Evolutionary conservation across 139 green algal genomes (phyloP).

Genomic region (Micractinium conductrix): DNA sequence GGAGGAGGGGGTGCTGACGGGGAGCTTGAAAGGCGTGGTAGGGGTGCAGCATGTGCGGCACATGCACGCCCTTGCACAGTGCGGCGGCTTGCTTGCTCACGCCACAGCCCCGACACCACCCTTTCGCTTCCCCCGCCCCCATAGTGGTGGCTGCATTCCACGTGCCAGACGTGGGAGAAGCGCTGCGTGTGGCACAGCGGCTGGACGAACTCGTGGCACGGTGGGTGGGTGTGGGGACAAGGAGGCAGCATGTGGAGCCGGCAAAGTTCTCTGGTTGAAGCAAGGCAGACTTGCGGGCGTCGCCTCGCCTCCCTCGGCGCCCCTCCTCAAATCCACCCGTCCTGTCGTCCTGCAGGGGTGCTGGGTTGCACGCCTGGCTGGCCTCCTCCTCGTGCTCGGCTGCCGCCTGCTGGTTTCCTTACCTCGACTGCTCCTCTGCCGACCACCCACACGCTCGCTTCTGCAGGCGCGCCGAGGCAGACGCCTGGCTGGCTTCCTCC

Average conservation of each 20-base stretch:
- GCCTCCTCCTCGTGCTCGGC: too few species aligned
- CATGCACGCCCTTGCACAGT: neutral
- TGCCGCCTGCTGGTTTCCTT: too few species aligned
- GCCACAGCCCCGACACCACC: neutral
- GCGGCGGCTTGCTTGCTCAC: neutral
- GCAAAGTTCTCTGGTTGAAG: too few species aligned
- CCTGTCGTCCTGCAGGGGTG: too few species aligned
- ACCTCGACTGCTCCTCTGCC: too few species aligned
- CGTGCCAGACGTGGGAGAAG: conserved; percentile 16
- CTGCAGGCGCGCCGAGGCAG: conserved; percentile 30
- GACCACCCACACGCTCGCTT: neutral
- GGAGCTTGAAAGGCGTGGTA: neutral
- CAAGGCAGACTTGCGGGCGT: too few species aligned
- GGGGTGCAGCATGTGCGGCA: neutral
- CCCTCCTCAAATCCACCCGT: too few species aligned
- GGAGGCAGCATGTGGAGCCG: too few species aligned
- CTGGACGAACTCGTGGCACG: conserved; percentile 29
- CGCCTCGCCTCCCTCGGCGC: too few species aligned
- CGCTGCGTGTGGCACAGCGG: conserved; percentile 27
- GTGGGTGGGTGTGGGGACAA: conserved; percentile 19
- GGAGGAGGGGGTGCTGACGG: neutral
- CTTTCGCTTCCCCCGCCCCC: neutral
- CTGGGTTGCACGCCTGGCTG: neutral
- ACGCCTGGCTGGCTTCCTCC: conserved; percentile 29
- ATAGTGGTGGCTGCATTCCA: neutral